These are phyloP conservation scores for Phytophthora tubulina DNA, from an alignment of 352 stramenopile genomes.

Conservation along the genomic window DNA sequence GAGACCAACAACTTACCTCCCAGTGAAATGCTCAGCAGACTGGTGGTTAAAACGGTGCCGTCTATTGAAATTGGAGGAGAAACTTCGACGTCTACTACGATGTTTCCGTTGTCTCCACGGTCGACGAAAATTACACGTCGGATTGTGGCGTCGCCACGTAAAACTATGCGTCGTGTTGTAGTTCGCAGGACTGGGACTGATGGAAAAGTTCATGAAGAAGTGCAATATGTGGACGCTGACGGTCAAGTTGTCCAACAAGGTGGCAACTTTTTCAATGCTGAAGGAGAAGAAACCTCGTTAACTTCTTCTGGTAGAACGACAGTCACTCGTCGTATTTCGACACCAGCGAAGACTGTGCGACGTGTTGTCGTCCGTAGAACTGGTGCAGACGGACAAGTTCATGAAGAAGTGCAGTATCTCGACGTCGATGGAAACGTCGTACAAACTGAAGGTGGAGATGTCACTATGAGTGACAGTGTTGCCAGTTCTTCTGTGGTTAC, in stretches of 20 bases:
- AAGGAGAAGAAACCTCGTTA: constrained; percentile 6
- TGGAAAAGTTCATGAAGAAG: constrained; percentile 29
- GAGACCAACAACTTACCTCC: constrained; percentile 1
- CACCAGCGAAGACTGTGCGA: constrained; percentile 16
- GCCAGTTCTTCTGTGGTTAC: constrained; percentile 10
- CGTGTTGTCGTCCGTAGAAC: constrained; percentile 29
- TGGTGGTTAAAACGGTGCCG: constrained; percentile 39
- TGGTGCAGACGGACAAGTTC: constrained; percentile 26
- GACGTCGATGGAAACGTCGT: constrained; percentile 37
- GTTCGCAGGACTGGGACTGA: constrained; percentile 28
- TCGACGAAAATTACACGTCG: constrained; percentile 29
- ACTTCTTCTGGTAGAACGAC: constrained; percentile 2
- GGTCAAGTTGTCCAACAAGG: constrained; percentile 24
- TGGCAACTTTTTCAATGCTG: constrained; percentile 22
- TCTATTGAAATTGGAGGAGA: neutral
- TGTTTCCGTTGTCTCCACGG: constrained; percentile 25
- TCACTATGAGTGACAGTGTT: neutral
- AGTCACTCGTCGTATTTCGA: constrained; percentile 14
- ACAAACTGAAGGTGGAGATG: constrained; percentile 25
- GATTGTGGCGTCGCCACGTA: constrained; percentile 35
- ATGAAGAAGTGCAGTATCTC: constrained; percentile 32
- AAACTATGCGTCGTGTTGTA: constrained; percentile 36
- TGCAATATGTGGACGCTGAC: constrained; percentile 32
- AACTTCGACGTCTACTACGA: constrained; percentile 5
- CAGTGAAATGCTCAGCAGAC: constrained; percentile 18